Evolutionary conservation across 129 eudicot genomes (phyloP), one percentile per base, ranked within the genome.

Genomic region (Lonicera japonica): DNA sequence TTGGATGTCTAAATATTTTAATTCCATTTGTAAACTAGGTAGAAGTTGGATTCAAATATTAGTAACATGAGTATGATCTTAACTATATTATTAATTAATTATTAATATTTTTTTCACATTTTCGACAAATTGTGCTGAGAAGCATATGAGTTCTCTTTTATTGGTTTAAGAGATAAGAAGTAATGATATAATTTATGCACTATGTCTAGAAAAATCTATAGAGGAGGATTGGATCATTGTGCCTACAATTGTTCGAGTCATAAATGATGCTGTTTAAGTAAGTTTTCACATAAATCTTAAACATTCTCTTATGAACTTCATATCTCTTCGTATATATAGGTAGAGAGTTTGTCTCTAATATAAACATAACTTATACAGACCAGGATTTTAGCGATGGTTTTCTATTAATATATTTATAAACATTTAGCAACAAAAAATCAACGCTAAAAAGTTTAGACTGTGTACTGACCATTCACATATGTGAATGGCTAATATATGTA

Each of bases 131-230:
- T 70, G 75, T 10, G 22, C 18, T 11, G 50, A 60, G 17, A 54
- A 39, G 20, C 60, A 51, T 2, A 50, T 21, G 5, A 40, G 39
- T 3, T 43, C 80, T 0, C 62, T 75, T 15, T 56, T 75, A 21
- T 47, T 75, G 13, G 76, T 75, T 15, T 76, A 72, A 20, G 75
- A 69, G 45, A 68, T 60, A 5, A 76, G 80, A 21, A 62, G 80
- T 7, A 75, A 70, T 17, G 80, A 75, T 23, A 61, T 67, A 38
- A 43, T 25, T 45, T 61, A 17, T 34, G 79, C 79, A 15, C 8
- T 74, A 1, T 11, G 45, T 16, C 68, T 53, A 29, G 52, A 63
- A 6, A 75, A 69, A 52, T 7, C 72, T 1, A 36, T 75, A 2
- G 43, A 57, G 0, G 72, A 69, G 6, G 25, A 22, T 12, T 8